These are phyloP conservation scores for Dactylellina cionopaga DNA, from an alignment of 2,329 filamentous ascomycete species.

Conservation along the genomic window DNA sequence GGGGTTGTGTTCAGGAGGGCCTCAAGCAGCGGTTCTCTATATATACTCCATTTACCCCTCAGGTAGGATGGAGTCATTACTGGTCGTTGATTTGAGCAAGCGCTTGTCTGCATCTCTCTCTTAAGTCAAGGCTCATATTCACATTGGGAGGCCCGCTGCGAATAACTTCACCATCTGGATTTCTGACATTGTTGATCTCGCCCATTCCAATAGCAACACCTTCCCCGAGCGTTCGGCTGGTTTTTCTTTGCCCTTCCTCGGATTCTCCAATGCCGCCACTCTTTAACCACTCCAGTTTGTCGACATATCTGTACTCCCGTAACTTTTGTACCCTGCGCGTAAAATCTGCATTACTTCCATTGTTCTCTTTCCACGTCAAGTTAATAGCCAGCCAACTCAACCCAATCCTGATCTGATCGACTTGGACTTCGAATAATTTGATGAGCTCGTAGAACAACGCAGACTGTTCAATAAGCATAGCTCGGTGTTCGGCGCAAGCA, in stretches of 20 bases:
- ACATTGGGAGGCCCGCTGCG: slow-evolving; percentile 25
- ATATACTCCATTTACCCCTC: neutral
- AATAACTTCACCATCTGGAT: slow-evolving; percentile 32
- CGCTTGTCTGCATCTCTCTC: slow-evolving; percentile 46
- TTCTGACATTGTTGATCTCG: slow-evolving; percentile 20
- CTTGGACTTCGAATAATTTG: slow-evolving; percentile 76
- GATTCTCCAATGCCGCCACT: slow-evolving; percentile 23
- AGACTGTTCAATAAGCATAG: slow-evolving; percentile 79
- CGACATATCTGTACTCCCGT: slow-evolving; percentile 75
- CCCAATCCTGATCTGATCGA: slow-evolving; percentile 77
- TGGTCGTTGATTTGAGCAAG: slow-evolving; percentile 46
- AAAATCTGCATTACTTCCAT: slow-evolving; percentile 72
- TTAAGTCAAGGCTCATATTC: slow-evolving; percentile 48
- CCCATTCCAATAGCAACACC: slow-evolving; percentile 3
- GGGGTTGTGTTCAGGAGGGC: no score
- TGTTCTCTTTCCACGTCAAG: slow-evolving; percentile 79
- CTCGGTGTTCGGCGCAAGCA: slow-evolving; percentile 78
- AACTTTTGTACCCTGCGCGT: slow-evolving; percentile 76
- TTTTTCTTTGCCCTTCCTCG: slow-evolving; percentile 9
- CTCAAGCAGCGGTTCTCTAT: neutral
- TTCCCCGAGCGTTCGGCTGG: neutral
- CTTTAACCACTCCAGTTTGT: slow-evolving; percentile 71
- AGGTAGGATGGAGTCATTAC: no score
- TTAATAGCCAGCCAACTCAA: slow-evolving; percentile 88
- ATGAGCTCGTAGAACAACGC: slow-evolving; percentile 78